phyloP scores from a whole-genome alignment of 31 red algal species.

The Odonthalia washingtoniensis region DNA sequence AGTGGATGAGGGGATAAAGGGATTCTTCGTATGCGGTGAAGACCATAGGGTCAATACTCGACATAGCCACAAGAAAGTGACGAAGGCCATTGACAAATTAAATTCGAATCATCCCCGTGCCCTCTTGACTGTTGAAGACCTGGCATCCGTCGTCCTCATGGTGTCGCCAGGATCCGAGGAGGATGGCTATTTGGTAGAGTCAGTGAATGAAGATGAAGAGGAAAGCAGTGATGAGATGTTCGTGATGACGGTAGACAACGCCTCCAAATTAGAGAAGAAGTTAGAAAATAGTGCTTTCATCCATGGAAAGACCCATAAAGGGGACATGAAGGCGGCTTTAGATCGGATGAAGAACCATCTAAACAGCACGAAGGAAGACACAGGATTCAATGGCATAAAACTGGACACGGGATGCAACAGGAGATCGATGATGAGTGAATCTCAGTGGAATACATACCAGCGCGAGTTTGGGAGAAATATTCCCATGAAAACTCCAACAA shows the following conservation, averaged over 20 bases:
- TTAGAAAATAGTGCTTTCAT: neutral
- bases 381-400: neutral
- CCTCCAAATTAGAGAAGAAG: neutral
- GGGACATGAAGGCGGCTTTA: no score
- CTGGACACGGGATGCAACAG: neutral
- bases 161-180: neutral
- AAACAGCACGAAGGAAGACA: no score
- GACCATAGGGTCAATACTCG: neutral
- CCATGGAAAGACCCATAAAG: neutral
- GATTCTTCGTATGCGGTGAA: no score
- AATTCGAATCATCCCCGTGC: neutral
- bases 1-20: no score
- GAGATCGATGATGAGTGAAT: neutral
- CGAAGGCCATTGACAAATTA: neutral
- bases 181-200: neutral
- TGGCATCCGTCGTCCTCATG: neutral
- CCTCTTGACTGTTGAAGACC: neutral
- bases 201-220: neutral
- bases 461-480: neutral
- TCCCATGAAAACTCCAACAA: neutral
- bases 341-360: no score
- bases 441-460: neutral
- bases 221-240: neutral
- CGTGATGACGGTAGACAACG: neutral
- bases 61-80: neutral